phyloP scores from a whole-genome alignment of 192 early-diverging fungal genomes.

The Backusella macrospora region DNA sequence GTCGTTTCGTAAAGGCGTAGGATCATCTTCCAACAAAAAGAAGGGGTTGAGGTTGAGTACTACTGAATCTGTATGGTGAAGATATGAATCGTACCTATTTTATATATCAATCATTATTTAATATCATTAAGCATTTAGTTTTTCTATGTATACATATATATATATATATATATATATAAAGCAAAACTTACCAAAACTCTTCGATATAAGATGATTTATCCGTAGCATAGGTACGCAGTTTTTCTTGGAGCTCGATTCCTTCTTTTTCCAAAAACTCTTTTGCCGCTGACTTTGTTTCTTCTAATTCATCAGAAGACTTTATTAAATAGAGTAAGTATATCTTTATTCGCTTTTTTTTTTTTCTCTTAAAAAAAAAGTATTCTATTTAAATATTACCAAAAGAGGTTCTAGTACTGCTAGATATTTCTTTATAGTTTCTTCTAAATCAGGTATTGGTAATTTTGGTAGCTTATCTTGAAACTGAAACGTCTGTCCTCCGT shows the following conservation, averaged over 20 bases:
- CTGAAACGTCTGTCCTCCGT: constrained; percentile 50
- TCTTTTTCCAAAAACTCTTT: constrained; percentile 45
- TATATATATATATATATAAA: background rate
- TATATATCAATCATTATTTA: too few relatives aligned
- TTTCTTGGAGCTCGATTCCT: constrained; percentile 59
- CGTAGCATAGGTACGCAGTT: constrained; percentile 52
- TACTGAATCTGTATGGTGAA: constrained; percentile 43
- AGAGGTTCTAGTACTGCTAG: constrained; percentile 39
- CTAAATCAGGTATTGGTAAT: constrained; percentile 58
- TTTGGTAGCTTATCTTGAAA: constrained; percentile 61
- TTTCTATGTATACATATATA: background rate
- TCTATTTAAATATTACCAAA: background rate
- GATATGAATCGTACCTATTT: constrained; percentile 44
- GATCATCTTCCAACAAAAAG: constrained; percentile 51
- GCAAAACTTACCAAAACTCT: constrained; percentile 46
- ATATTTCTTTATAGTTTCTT: constrained; percentile 49
- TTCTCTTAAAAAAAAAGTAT: background rate
- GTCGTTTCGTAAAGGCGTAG: constrained; percentile 44
- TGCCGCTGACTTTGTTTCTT: constrained; percentile 38
- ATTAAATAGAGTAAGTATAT: constrained; percentile 23
- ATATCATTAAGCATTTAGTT: too few relatives aligned
- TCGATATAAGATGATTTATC: constrained; percentile 51
- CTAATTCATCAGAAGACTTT: constrained; percentile 49
- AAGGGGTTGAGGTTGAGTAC: constrained; percentile 52
- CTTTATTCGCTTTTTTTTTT: background rate